These are phyloP conservation scores for Aspergillus sp. DNA, from an alignment of 2,329 filamentous ascomycete genomes.

Conservation along the genomic window DNA sequence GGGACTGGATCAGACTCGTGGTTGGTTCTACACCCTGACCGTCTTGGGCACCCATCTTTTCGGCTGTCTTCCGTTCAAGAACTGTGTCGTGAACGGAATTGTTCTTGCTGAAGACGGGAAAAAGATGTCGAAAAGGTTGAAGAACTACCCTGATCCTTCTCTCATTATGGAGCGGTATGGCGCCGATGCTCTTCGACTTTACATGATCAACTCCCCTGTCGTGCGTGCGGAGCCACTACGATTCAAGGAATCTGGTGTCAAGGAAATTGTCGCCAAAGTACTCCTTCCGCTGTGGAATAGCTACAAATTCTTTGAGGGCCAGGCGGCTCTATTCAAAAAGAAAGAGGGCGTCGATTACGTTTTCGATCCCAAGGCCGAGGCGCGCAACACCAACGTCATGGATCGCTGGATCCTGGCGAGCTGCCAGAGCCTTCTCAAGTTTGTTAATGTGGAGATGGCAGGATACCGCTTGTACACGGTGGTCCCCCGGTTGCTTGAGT, in stretches of 20 bases:
- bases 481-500: conserved; percentile 67
- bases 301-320: conserved; percentile 91
- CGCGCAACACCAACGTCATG: conserved; percentile 81
- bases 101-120: conserved; percentile 91
- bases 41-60: conserved; percentile 85
- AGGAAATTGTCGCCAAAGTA: conserved; percentile 89
- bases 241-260: conserved; percentile 87
- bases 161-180: conserved; percentile 81
- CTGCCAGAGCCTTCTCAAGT: conserved; percentile 81
- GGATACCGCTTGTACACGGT: conserved; percentile 81
- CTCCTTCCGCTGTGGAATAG: conserved; percentile 90
- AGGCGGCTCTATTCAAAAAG: conserved; percentile 80
- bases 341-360: conserved; percentile 64
- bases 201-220: conserved; percentile 92
- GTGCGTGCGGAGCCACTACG: conserved; percentile 82
- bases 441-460: conserved; percentile 85
- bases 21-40: conserved; percentile 92
- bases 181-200: conserved; percentile 85
- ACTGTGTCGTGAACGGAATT: conserved; percentile 93
- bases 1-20: conserved; percentile 83
- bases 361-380: conserved; percentile 67
- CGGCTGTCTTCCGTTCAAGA: conserved; percentile 77
- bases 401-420: conserved; percentile 91
- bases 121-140: conserved; percentile 96
- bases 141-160: conserved; percentile 87